phyloP scores from a whole-genome alignment of 2,329 filamentous ascomycete genomes.

The Pseudocercospora musae region DNA sequence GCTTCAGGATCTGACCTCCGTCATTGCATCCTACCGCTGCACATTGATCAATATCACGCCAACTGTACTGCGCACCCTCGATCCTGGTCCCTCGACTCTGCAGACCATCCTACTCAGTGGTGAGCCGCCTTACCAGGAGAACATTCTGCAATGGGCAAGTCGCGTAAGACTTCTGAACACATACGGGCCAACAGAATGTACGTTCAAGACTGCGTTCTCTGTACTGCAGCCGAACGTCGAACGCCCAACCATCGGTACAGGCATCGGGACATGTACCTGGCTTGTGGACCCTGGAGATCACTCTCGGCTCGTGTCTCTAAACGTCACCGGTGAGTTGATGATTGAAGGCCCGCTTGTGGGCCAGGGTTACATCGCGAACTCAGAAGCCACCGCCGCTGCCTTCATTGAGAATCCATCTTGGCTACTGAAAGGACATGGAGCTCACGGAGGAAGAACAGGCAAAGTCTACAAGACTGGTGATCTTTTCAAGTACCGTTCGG shows the following conservation, averaged over 20 bases:
- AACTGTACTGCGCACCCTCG: constrained; percentile 49
- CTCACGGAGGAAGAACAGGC: constrained; percentile 38
- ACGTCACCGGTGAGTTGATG: constrained; percentile 47
- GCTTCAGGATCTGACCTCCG: constrained; percentile 50
- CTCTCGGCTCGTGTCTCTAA: constrained; percentile 38
- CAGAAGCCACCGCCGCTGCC: constrained; percentile 28
- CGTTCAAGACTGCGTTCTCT: constrained; percentile 14
- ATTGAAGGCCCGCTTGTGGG: constrained; percentile 47
- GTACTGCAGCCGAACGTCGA: not conserved
- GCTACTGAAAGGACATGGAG: constrained; percentile 14
- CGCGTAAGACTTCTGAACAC: constrained; percentile 41
- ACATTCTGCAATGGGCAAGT: constrained; percentile 39
- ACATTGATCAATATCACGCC: constrained; percentile 55
- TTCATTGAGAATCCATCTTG: constrained; percentile 35
- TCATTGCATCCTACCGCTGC: constrained; percentile 35
- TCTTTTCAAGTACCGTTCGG: constrained; percentile 52
- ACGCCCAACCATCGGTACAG: constrained; percentile 14
- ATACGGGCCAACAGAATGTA: constrained; percentile 45
- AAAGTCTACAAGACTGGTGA: constrained; percentile 62
- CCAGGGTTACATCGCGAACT: constrained; percentile 42
- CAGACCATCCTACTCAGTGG: constrained; percentile 28
- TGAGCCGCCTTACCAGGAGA: constrained; percentile 40
- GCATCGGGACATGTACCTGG: constrained; percentile 28
- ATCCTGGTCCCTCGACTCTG: constrained; percentile 25
- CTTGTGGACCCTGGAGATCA: constrained; percentile 32